Evolutionary conservation across 2,329 filamentous ascomycete genomes (phyloP), one percentile per base, ranked within the genome.

Genomic region (Malbranchea cinnamomea): DNA sequence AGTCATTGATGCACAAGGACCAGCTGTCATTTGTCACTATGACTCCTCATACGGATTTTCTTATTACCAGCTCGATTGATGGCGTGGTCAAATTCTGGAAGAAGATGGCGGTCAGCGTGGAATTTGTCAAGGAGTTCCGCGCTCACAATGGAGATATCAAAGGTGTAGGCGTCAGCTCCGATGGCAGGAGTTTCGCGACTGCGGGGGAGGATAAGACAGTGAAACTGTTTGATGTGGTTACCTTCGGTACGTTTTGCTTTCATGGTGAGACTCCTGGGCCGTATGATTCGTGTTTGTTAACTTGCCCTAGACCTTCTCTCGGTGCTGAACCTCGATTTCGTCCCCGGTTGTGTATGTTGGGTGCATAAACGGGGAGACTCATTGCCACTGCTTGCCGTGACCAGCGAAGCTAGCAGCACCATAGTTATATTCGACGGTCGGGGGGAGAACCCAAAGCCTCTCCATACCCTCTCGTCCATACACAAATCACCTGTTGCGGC

Each of bases 21-120:
- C 84, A 93, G 57, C 60, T 98, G 28, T 71, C 78, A 34, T 95
- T 85, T 47, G 71, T 82, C 39, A 91, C 77, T 8, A 75, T 93
- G 52, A 93, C 91, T 1, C 85, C 85, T 1, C 63, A 78, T 36
- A 94, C 87, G 36, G 89, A 95, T 43, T 98, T 98, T 50, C 65
- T 98, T 21, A 89, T 98, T 38, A 98, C 89, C 1, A 82, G 80
- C 37, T 95, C 89, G 0, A 61, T 81, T 24, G 89, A 98, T 50
- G 91, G 91, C n/a, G 78, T 87, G 1, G 87, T 95, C 43, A 98
- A 98, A 56, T 98, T 98, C 54, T 98, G 89, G 89, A 98, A 98
- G 62, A 98, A 98, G 60, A 71, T 80, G 40, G 76, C 73, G 2
- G 75, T 81, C 19, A 82, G 82, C 1, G 80, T 98, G 35, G 91